phyloP scores from a whole-genome alignment of 2,329 filamentous ascomycete species.

The Colletotrichum zoysiae region DNA sequence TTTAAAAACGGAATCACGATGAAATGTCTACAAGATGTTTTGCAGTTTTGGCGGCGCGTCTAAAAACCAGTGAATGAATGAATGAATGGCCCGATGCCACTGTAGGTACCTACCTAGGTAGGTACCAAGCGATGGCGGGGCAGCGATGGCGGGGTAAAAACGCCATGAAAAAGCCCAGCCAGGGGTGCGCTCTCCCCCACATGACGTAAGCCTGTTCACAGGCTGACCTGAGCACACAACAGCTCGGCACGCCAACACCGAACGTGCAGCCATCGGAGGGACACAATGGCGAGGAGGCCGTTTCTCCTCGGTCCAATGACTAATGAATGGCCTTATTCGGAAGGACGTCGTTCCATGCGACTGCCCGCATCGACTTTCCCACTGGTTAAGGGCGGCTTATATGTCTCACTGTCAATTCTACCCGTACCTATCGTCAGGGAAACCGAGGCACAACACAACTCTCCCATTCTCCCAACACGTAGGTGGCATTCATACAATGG shows the following conservation, averaged over 20 bases:
- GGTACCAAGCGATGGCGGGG: neutral
- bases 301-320: slow-evolving; percentile 21
- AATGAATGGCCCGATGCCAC: neutral
- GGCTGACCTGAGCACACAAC: neutral
- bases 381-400: neutral
- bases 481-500: slow-evolving; percentile 54
- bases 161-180: slow-evolving; percentile 2
- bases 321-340: slow-evolving; percentile 36
- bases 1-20: neutral
- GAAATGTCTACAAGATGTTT: neutral
- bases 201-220: slow-evolving; percentile 30
- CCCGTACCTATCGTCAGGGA: neutral
- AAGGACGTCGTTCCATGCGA: slow-evolving; percentile 9
- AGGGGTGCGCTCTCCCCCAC: neutral
- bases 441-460: neutral
- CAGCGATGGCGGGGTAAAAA: slow-evolving; percentile 17
- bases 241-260: slow-evolving; percentile 36
- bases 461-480: neutral
- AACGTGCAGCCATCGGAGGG: slow-evolving; percentile 29
- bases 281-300: slow-evolving; percentile 10
- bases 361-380: neutral
- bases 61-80: neutral
- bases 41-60: neutral
- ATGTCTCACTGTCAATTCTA: neutral
- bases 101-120: too few species aligned